Evolutionary conservation across 257 asterid species (phyloP), one percentile per base, ranked within the genome.

Genomic region (Solanum tacnaense): DNA sequence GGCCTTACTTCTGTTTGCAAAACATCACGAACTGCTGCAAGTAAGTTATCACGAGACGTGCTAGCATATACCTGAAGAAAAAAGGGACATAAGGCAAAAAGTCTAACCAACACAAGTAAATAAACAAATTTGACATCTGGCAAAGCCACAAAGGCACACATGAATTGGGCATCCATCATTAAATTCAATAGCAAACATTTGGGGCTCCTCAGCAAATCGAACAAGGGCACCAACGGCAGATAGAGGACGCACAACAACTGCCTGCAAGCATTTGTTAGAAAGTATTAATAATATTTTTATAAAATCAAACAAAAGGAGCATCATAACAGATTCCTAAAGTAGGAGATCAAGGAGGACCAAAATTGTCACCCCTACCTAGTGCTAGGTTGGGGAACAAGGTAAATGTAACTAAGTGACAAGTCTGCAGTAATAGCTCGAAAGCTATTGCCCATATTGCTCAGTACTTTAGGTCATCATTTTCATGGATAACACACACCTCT

Each of bases 201-300:
- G 99, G 87, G 99, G 99, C 96, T 97, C 99, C 96, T 97, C 99
- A 76, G 98, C 95, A 92, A 95, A 96, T 83, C 98, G 96, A 91
- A 97, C 99, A 90, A 97, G 99, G 88, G 98, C 99, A 90, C 96
- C 92, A 87, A 97, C 96, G 36, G 99, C 90, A 84, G 99, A 95
- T 91, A 97, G 90, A 84, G 99, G 99, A 35, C 98, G 98, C 88
- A 95, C 99, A 71, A 92, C 93, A 88, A 96, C 98, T 91, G 98
- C 99, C 99, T 97, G 96, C 93, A 90, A 74, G 83, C 85, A 91
- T 87, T 88, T 88, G 88, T 88, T 52, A 88, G 83, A 52, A 46
- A 18, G 85, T 49, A 81, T 81, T 49, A 81, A 44, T 44, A 89
- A 75, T 65, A 84, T 73, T n/a, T 81, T 74, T 86, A 67, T 25